Conservation (phyloP, 169 alveolate species). For the Plasmodium malariae region DNA sequence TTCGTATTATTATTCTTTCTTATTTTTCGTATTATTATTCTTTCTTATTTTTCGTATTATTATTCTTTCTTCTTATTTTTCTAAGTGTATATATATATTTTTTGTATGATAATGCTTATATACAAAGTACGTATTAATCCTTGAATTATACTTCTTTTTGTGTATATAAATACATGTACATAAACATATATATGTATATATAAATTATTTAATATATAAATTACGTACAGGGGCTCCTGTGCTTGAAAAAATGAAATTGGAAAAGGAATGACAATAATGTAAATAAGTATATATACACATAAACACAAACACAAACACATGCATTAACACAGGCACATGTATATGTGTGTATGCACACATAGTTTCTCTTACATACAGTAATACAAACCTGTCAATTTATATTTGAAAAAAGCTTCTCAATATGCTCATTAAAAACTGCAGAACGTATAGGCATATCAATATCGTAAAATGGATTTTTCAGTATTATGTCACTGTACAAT, state of each 20-base stretch:
- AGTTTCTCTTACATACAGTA: too few species aligned
- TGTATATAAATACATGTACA: background rate
- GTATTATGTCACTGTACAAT: slow-evolving; percentile 92
- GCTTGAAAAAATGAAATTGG: too few species aligned
- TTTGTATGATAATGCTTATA: too few species aligned
- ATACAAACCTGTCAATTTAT: slow-evolving; percentile 33
- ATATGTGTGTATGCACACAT: background rate
- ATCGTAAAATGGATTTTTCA: slow-evolving; percentile 95
- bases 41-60: too few species aligned
- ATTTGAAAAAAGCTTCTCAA: slow-evolving; percentile 79
- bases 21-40: too few species aligned
- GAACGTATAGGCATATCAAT: slow-evolving; percentile 94
- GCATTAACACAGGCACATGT: background rate
- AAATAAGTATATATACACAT: background rate
- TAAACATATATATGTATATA: background rate
- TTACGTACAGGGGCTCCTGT: too few species aligned
- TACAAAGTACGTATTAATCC: too few species aligned
- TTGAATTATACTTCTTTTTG: too few species aligned
- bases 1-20: too few species aligned
- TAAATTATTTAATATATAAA: background rate
- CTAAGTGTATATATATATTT: too few species aligned
- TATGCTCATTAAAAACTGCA: slow-evolving; percentile 83
- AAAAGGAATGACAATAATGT: background rate
- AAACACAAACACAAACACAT: background rate
- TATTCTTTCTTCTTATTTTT: background rate